A percentile compares a stretch with the other conserved stretches of the same genome.
Conservation (phyloP, 305 asterid species). For the Fraxinus sp. region DNA sequence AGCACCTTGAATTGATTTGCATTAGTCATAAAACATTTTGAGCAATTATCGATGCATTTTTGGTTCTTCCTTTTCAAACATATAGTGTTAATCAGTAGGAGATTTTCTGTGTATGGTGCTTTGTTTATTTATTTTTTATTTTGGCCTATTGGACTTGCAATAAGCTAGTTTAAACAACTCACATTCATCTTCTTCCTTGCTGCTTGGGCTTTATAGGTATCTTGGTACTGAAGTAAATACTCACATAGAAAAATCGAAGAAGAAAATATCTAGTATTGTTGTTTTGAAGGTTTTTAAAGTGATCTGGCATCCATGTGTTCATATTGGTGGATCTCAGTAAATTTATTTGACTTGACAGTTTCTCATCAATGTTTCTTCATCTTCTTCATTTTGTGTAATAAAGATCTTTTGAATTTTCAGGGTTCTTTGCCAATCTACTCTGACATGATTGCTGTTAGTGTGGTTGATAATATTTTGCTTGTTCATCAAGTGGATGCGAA, state of each 20-base stretch:
- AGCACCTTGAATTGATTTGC: background rate
- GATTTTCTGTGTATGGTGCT: background rate
- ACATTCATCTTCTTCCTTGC: background rate
- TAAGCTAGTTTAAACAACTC: background rate
- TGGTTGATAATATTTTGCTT: conserved; percentile 81
- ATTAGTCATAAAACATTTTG: background rate
- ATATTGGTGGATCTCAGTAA: background rate
- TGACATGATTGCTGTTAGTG: conserved; percentile 65
- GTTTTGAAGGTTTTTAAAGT: background rate
- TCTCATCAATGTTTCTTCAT: conserved; percentile 4
- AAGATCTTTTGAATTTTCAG: conserved; percentile 44
- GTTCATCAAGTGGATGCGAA: conserved; percentile 97
- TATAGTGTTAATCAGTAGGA: background rate
- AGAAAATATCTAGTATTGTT: background rate
- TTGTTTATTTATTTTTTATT: background rate
- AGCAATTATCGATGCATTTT: background rate
- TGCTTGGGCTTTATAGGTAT: background rate
- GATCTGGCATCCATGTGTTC: background rate
- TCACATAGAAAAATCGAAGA: background rate
- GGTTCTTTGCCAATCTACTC: conserved; percentile 89
- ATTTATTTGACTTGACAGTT: background rate
- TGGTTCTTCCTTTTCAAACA: background rate
- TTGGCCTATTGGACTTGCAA: background rate
- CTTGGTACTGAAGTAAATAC: background rate
- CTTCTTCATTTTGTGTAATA: conserved; percentile 12